Base-by-base conservation (phyloP, 108 stramenopile species). In the Nitzschia sp. region DNA sequence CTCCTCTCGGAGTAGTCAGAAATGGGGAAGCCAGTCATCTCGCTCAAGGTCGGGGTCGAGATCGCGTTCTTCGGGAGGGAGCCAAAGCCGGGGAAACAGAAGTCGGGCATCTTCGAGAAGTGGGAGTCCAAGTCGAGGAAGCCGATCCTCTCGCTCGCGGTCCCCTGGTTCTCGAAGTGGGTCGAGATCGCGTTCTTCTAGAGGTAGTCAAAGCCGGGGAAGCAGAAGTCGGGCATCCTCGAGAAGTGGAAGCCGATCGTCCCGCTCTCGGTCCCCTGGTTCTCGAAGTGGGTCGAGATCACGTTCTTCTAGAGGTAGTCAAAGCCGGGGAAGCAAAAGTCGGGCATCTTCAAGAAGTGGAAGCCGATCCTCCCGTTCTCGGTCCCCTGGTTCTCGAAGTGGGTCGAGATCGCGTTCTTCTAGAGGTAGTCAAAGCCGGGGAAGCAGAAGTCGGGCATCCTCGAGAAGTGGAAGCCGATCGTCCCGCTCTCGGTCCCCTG, bases 111-210 rank as follows among this genome's bases (percentile, higher is more conserved):
- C n/a, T n/a, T n/a, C n/a, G n/a, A n/a, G n/a, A n/a, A n/a, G n/a
- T n/a, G n/a, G n/a, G n/a, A n/a, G n/a, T n/a, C n/a, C n/a, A n/a
- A n/a, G n/a, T n/a, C n/a, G n/a, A n/a, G n/a, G n/a, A n/a, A n/a
- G n/a, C n/a, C n/a, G n/a, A n/a, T n/a, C n/a, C n/a, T n/a, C n/a
- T n/a, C n/a, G n/a, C n/a, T n/a, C n/a, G n/a, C n/a, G n/a, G n/a
- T n/a, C 54, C 19, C 54, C 26, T 55, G 54, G 54, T 25, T 55
- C 54, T 26, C 54, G 28, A 5, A 55, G 54, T 55, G 26, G 28
- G 3, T 55, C 54, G 1, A 47, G 19, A 21, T 24, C 54, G 1
- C 54, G 54, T 55, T 55, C 54, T 15, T 45, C 45, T 9, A 45
- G 45, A 15, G 45, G 15, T 45, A 45, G 45, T 45, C 45, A 45